Evolutionary conservation across 148 eudicot genomes (phyloP), one percentile per base, ranked within the genome.

Genomic region (Selenicereus undatus): DNA sequence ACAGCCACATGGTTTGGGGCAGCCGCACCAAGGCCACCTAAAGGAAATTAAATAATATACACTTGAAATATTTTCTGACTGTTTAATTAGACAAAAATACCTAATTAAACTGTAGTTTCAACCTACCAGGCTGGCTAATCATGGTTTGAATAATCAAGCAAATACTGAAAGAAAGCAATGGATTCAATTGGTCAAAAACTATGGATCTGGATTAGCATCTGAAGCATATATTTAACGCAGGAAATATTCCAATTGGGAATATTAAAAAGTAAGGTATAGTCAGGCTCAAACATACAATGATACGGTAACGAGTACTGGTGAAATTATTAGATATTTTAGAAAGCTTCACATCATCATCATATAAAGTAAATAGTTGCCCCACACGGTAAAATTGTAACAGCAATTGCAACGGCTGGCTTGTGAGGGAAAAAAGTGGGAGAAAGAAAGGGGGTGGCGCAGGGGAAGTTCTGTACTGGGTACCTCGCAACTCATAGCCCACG

Each of bases 81-180:
- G 62, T 56, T 56, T 16, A 16, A 16, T 56, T 56, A 16, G 68
- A 64, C 27, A 64, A 64, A 24, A 22, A 22, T 64, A 27, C 68
- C 29, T 9, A 64, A 3, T 64, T 64, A 22, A n/a, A 64, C 68
- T 64, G 68, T n/a, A 62, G 1, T 62, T 62, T 64, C 11, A 64
- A 64, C 68, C 68, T n/a, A n/a, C 26, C 68, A 64, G 27, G 68
- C 68, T 64, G 68, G 68, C 68, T 64, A 66, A 66, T 26, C 35
- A 3, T 66, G 52, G 14, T 66, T 66, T 5, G 69, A 64, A 64
- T 64, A 66, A 3, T 66, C 27, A 12, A 66, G 17, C 16, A 66
- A 66, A 26, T 26, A 11, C 13, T n/a, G 12, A 26, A 8, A 10
- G 35, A 66, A 66, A 11, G 17, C 32, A 66, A 26, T 27, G 32